Conservation (phyloP, 2,329 filamentous ascomycete genomes). For the Pseudogymnoascus sp. region DNA sequence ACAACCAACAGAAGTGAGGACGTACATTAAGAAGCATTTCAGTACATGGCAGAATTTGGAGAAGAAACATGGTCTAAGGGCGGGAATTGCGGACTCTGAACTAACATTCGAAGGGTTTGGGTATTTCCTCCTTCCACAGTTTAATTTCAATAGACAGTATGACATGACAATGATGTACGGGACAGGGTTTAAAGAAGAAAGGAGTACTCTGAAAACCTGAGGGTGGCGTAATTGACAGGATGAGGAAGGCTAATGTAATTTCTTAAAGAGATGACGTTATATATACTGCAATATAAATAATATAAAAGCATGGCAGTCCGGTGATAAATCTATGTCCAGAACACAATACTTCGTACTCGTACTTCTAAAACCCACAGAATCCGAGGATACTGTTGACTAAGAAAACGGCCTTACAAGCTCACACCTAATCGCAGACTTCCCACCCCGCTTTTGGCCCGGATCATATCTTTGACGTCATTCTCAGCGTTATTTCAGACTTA, state of each 20-base stretch:
- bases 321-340: no score
- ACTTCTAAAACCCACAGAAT: no score
- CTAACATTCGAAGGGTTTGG: constrained; percentile 32
- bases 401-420: no score
- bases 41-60: constrained; percentile 27
- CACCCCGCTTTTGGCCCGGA: no score
- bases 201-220: constrained; percentile 31
- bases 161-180: constrained; percentile 37
- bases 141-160: constrained; percentile 37
- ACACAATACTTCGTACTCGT: no score
- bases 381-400: no score
- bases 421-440: no score
- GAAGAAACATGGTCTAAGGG: constrained; percentile 30
- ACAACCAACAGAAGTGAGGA: constrained; percentile 27
- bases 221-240: constrained; percentile 36
- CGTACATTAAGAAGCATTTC: constrained; percentile 29
- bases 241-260: constrained; percentile 35
- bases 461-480: no score
- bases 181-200: constrained; percentile 35
- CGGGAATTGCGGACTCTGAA: constrained; percentile 31
- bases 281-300: no score
- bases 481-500: no score
- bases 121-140: constrained; percentile 34
- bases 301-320: no score
- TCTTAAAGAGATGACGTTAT: constrained; percentile 18